These are phyloP conservation scores for Trametes pubescens DNA, from an alignment of 1,284 basidiomycete genomes.

Conservation along the genomic window DNA sequence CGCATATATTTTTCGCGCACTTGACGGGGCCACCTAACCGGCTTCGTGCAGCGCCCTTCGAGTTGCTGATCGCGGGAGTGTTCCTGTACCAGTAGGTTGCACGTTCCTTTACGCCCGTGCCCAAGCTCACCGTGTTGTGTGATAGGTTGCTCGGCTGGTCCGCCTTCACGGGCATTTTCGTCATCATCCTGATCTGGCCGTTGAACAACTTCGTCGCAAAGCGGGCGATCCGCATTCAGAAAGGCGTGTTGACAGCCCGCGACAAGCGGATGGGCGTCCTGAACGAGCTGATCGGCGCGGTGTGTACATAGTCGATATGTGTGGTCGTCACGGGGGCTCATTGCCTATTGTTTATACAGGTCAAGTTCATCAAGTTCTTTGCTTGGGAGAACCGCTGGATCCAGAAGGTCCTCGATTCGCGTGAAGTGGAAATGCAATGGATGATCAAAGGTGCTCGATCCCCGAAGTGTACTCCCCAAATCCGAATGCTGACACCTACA, in stretches of 20 bases:
- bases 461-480: too few relatives aligned
- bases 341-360: constrained; percentile 41
- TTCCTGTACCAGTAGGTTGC: constrained; percentile 81
- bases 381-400: constrained; percentile 86
- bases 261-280: constrained; percentile 89
- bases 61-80: constrained; percentile 76
- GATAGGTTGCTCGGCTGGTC: constrained; percentile 83
- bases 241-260: constrained; percentile 73
- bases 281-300: constrained; percentile 84
- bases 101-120: not conserved
- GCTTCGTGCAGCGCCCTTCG: constrained; percentile 69
- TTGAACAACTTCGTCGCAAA: constrained; percentile 72
- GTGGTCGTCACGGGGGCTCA: not conserved
- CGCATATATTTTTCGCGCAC: too few relatives aligned
- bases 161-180: constrained; percentile 86
- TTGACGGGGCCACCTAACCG: too few relatives aligned
- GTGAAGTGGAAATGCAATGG: constrained; percentile 73
- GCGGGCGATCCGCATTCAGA: constrained; percentile 75
- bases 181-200: constrained; percentile 78
- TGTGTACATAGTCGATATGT: constrained; percentile 35
- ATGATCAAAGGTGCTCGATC: constrained; percentile 58
- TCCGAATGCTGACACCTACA: not conserved
- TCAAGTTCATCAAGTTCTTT: constrained; percentile 90
- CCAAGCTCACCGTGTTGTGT: constrained; percentile 10
- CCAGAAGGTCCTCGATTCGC: constrained; percentile 60